Base-by-base conservation (phyloP, 257 asterid genomes). In the Solanum lycopersicoides region DNA sequence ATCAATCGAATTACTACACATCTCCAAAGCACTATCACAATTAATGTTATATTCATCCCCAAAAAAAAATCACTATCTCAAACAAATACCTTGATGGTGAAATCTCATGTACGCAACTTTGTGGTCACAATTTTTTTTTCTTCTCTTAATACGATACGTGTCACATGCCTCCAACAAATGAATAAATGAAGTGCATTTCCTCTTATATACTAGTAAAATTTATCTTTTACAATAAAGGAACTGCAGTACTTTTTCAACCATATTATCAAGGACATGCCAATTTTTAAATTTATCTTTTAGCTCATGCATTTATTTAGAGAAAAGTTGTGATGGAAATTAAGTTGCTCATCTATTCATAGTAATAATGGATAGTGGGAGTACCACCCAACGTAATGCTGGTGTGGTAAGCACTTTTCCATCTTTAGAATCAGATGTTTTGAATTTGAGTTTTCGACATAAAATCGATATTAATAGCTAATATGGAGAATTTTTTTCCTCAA, bases 361-460 rank as follows among this genome's bases (percentile, higher is more conserved):
- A 45, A 50, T 80, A 80, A 79, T n/a, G 35, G 60, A 76, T 76
- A 42, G 83, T 76, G 83, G 83, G 83, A 69, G 76, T 30, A 69
- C 76, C 41, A 69, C 76, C 41, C 7, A 69, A 30, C 12, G 41
- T 69, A 30, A 69, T 69, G 23, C 35, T 30, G 8, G 3, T 59
- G 28, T 9, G 28, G 6, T 59, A 21, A 59, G 13, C 12, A 59
- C 25, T 59, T 25, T 53, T 18, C 9, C n/a, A 4, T 6, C 10
- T 2, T 28, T 1, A 28, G 30, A 37, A 37, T 20, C 0, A 59
- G 5, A 68, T 6, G 0, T 68, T 30, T 68, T 1, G 1, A 14
- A 30, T 68, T 68, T 68, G 1, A 68, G 1, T 13, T 30, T 14
- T 30, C 13, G 21, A 1, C 14, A 68, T 68, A 21, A 68, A 68